Evolutionary conservation across 805 yeast genomes (phyloP), one percentile per base, ranked within the genome.

Genomic region (Candida takata): DNA sequence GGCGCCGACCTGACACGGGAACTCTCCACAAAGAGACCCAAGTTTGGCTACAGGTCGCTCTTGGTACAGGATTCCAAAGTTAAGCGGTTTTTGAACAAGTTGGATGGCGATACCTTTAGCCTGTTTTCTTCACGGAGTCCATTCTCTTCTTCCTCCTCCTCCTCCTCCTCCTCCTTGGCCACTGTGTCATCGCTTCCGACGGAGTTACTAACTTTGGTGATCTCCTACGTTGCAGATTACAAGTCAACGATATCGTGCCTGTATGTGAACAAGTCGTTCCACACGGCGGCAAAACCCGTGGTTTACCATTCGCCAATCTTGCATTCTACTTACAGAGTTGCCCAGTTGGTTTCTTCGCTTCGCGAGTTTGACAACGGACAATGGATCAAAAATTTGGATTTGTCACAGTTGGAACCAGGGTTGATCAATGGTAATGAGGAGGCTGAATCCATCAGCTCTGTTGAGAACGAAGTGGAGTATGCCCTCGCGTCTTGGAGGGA

Each of bases 401-500:
- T 86, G 18, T 77, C 88, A 1, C 55, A 52, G 5, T 38, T 70
- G 32, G 45, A 52, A 16, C 61, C 68, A 15, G 77, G 77, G 0
- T 31, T 56, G 8, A 51, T 65, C 10, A 17, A 50, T 13, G 60
- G 42, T 10, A 30, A 37, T 10, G 45, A 37, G 3, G 35, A 29
- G 4, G 16, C 9, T 11, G 47, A 46, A 23, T 40, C 33, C 9
- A 43, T 38, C 18, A 28, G 18, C 21, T 39, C 21, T 13, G 5
- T n/a, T 11, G 43, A 37, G 6, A 35, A 24, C 8, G 38, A 37
- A 7, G 47, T 37, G 24, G 54, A 49, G 35, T 55, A 57, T 28
- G 70, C 78, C 2, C 58, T 72, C 34, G 95, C 95, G 0, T 81
- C 90, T 8, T 86, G 96, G 96, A 69, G 95, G 53, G 95, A 86